Evolutionary conservation across 257 asterid species (phyloP), one percentile per base, ranked within the genome.

Genomic region (Solanum stenotomum): DNA sequence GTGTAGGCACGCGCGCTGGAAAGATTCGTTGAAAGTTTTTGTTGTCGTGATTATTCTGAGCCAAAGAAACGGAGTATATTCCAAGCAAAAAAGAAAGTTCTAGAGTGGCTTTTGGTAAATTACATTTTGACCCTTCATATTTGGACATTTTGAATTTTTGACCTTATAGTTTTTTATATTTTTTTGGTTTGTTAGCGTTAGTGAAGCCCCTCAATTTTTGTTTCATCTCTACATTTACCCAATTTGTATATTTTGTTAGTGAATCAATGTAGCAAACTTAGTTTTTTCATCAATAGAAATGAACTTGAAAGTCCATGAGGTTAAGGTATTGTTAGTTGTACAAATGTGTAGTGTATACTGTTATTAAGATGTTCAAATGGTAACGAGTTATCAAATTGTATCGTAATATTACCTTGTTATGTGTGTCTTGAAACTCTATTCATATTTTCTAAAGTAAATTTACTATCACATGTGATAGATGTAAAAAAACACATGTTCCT

Each of bases 81-180:
- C 85, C 68, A 46, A 81, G 85, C 85, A 81, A 81, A 81, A 81
- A 46, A 81, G 85, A 81, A 81, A 81, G 85, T 46, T 81, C 85
- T 46, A 46, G 35, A 25, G 35, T 74, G 81, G 46, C 5, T 2
- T 74, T 72, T 18, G 37, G 0, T 40, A 78, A 78, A 78, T 78
- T 78, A 27, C 65, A 15, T 8, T 78, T 42, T 0, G 4, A 42
- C 38, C 38, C 63, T 25, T 40, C 16, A 8, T 14, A 2, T 12
- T 49, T 44, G 14, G 18, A 27, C 85, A 46, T 44, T 46, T 12
- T 4, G 10, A 22, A n/a, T n/a, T 76, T 76, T 37, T 37, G 27
- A 3, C 25, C 65, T 25, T 13, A 25, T n/a, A 38, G 4, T 7
- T 34, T 2, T 74, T 7, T n/a, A n/a, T n/a, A n/a, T 35, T 8